These are phyloP conservation scores for Aspergillus sp. DNA, from an alignment of 2,329 filamentous ascomycete genomes.

Conservation along the genomic window DNA sequence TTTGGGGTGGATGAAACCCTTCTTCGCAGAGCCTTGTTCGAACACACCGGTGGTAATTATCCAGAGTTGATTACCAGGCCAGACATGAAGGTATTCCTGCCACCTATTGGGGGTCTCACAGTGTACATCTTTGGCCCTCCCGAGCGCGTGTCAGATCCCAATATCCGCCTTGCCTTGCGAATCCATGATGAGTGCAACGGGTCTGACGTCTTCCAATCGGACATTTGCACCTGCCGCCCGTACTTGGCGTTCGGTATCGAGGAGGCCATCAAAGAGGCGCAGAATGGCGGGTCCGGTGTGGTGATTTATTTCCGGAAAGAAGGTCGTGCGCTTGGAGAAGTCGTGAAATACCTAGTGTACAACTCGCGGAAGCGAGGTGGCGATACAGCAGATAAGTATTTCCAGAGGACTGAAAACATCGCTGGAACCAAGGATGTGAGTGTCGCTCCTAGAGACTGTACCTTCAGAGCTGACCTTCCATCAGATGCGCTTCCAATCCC, in stretches of 20 bases:
- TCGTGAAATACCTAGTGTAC: constrained; percentile 76
- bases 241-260: constrained; percentile 95
- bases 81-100: constrained; percentile 91
- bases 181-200: constrained; percentile 88
- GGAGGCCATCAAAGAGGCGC: constrained; percentile 93
- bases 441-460: neutral
- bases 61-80: constrained; percentile 88
- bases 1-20: constrained; percentile 86
- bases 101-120: constrained; percentile 87
- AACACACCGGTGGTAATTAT: constrained; percentile 89
- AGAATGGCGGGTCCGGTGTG: constrained; percentile 83
- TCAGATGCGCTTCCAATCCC: constrained; percentile 87
- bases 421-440: constrained; percentile 73
- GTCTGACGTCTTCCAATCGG: constrained; percentile 90
- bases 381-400: constrained; percentile 57
- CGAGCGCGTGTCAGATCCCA: constrained; percentile 84
- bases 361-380: constrained; percentile 40
- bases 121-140: constrained; percentile 97
- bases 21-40: constrained; percentile 79
- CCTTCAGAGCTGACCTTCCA: neutral
- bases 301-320: constrained; percentile 98
- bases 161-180: constrained; percentile 73
- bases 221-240: constrained; percentile 87
- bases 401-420: constrained; percentile 93
- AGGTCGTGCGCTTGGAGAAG: constrained; percentile 84